Percentiles rank a stretch among this genome's conserved stretches.
Conservation (phyloP, 1,139 yeast genomes). For the Geotrichum macrosporum region DNA sequence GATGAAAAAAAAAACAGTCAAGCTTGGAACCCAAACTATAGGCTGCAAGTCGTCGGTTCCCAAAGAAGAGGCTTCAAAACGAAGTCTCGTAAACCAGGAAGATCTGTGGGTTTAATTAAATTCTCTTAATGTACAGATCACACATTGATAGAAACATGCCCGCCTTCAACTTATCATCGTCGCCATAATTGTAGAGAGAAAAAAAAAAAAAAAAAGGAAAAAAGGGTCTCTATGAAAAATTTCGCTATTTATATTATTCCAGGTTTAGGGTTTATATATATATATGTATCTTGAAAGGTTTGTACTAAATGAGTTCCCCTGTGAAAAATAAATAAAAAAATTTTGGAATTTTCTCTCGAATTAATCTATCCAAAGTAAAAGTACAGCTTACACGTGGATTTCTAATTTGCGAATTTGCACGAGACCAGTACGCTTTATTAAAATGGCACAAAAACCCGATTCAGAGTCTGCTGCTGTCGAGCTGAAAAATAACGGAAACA, state of each 20-base stretch:
- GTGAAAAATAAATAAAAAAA: background rate
- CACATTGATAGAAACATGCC: constrained; percentile 5
- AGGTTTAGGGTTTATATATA: background rate
- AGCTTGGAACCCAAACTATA: constrained; percentile 5
- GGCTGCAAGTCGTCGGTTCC: constrained; percentile 14
- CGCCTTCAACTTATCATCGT: constrained; percentile 15
- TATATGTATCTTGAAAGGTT: too few species aligned
- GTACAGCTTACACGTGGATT: too few species aligned
- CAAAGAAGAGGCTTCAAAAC: constrained; percentile 25
- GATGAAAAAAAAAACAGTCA: constrained; percentile 9
- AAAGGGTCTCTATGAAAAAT: background rate
- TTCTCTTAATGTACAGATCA: constrained; percentile 9
- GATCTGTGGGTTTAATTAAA: constrained; percentile 20
- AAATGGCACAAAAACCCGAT: too few species aligned
- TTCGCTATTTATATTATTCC: background rate
- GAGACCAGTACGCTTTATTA: too few species aligned
- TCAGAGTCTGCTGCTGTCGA: constrained; percentile 28
- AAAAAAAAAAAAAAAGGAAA: constrained; percentile 7
- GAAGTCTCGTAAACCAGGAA: constrained; percentile 23
- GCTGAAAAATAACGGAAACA: constrained; percentile 68
- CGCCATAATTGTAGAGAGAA: constrained; percentile 12
- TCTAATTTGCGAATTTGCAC: too few species aligned
- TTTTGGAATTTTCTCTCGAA: constrained; percentile 1
- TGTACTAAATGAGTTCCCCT: too few species aligned
- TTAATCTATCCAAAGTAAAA: too few species aligned